These are phyloP conservation scores for Silene conica DNA, from an alignment of 148 eudicot species.

Conservation along the genomic window DNA sequence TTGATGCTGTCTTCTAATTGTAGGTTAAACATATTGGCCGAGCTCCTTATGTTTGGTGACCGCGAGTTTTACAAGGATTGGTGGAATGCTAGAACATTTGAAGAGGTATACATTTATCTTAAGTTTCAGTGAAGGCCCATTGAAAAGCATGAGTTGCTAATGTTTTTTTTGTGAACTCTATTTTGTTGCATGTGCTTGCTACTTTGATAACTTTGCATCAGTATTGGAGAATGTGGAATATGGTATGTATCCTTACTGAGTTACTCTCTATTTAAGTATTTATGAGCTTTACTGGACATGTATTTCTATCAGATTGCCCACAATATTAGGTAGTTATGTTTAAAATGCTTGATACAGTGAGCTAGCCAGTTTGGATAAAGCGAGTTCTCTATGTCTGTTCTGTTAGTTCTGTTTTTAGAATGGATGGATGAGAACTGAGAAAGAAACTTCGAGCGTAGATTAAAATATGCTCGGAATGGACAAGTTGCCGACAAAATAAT, in stretches of 20 bases:
- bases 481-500: background rate
- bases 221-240: conserved; percentile 99
- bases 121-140: conserved; percentile 4
- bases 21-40: conserved; percentile 96
- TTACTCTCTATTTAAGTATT: background rate
- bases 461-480: background rate
- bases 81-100: conserved; percentile 98
- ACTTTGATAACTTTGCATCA: conserved; percentile 38
- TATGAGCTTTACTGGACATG: background rate
- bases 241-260: conserved; percentile 49
- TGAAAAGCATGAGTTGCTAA: conserved; percentile 17
- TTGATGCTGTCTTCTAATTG: conserved; percentile 14
- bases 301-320: background rate
- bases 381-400: too few relatives aligned
- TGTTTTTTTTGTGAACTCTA: background rate
- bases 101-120: conserved; percentile 56
- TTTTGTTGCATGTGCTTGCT: conserved; percentile 18
- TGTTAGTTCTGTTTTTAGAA: background rate
- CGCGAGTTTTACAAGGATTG: conserved; percentile 99
- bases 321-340: background rate
- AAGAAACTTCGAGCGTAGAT: background rate
- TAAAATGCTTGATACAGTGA: background rate
- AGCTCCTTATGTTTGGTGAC: conserved; percentile 88
- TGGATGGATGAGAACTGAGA: background rate
- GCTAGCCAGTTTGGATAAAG: too few relatives aligned